A percentile compares a stretch with the other conserved stretches of the same genome.
These are phyloP conservation scores for Datisca glomerata DNA, from an alignment of 306 rosid species.

Conservation along the genomic window DNA sequence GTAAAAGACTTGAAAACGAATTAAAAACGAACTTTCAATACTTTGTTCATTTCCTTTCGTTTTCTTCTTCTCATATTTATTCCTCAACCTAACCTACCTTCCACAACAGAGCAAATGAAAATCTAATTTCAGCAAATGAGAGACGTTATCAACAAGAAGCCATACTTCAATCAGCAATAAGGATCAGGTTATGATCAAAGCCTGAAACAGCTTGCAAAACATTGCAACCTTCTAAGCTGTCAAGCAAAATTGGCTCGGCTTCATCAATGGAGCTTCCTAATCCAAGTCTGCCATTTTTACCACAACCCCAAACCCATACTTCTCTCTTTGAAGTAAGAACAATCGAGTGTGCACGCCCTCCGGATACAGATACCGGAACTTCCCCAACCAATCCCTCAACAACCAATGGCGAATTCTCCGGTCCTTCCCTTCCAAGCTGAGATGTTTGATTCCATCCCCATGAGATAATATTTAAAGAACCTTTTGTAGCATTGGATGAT, in stretches of 20 bases:
- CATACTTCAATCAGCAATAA: constrained; percentile 48
- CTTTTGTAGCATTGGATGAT: constrained; percentile 22
- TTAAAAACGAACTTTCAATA: no score
- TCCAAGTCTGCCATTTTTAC: constrained; percentile 82
- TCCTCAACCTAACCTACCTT: no score
- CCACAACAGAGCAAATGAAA: no score
- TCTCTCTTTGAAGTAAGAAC: constrained; percentile 59
- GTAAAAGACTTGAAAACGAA: no score
- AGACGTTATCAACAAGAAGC: background rate
- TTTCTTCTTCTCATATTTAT: no score
- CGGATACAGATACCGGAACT: constrained; percentile 50
- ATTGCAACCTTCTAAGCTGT: constrained; percentile 46
- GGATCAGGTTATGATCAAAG: constrained; percentile 71
- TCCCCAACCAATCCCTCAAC: constrained; percentile 51
- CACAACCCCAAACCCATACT: constrained; percentile 88
- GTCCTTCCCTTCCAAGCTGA: constrained; percentile 80
- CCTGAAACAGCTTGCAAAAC: constrained; percentile 78
- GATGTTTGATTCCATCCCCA: constrained; percentile 90
- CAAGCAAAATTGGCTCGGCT: constrained; percentile 50
- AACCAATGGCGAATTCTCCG: constrained; percentile 31
- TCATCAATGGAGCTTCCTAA: constrained; percentile 62
- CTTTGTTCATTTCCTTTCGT: no score
- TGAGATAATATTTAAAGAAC: constrained; percentile 34
- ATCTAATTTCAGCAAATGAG: no score
- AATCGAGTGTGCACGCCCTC: constrained; percentile 82